Evolutionary conservation across 768 basidiomycete species (phyloP), one percentile per base, ranked within the genome.

Genomic region (Suillus ampliporus): DNA sequence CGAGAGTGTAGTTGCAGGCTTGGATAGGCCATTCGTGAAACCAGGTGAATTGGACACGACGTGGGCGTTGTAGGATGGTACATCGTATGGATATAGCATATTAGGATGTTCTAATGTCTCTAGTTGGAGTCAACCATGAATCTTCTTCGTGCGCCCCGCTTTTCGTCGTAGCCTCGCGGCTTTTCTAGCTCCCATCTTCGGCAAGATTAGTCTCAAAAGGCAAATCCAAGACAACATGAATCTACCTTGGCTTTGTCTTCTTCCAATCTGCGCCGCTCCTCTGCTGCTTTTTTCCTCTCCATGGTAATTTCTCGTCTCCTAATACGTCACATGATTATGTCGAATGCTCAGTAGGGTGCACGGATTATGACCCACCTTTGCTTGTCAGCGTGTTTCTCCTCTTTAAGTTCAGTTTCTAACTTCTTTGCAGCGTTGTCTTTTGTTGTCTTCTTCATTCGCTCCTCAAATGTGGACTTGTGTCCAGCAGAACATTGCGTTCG

Each of bases 21-120:
- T 99, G 68, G 96, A 99, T 73, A 90, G 87, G 73, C 89, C 94
- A 14, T 99, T 99, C 69, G 86, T 92, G 54, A 82, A 84, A 66
- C 85, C 88, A 38, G 94, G 88, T 35, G 94, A 95, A 76, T 80
- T 83, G 46, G 91, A 94, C 75, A 80, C 82, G 59, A 91, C 89
- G 59, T 95, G 93, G 93, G 80, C 84, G 61, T 72, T 94, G 65
- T 95, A 77, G 59, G 31, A 35, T 6, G 11, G 34, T 54, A 23
- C 50, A 51, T n/a, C 9, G 28, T 51, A 31, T n/a, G 50, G 19
- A 51, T 44, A 52, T 63, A 43, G 21, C 51, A 52, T 58, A 60
- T 50, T 57, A 61, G 11, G 37, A 17, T 63, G 61, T 50, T 54
- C 61, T 61, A 69, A 61, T 65, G 28, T 62, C 61, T 38, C 38